phyloP scores from a whole-genome alignment of 345 rosid genomes.

The Conringia planisiliqua region DNA sequence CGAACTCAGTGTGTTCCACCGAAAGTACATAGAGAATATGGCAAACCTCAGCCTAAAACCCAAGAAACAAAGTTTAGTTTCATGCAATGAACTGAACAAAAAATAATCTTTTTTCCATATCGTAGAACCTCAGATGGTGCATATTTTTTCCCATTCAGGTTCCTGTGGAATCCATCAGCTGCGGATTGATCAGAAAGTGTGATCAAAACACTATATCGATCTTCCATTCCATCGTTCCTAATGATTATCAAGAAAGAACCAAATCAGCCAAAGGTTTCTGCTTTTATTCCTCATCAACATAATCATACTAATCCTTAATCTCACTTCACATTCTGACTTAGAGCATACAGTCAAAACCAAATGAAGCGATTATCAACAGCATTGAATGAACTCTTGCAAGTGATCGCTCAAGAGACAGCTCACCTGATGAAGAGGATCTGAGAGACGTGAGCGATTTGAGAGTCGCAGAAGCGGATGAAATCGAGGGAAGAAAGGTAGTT shows the following conservation, averaged over 20 bases:
- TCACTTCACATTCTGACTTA: not conserved
- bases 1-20: conserved; percentile 66
- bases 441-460: conserved; percentile 42
- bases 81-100: not conserved
- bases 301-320: not conserved
- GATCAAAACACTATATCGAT: conserved; percentile 76
- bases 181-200: conserved; percentile 51
- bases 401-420: not conserved
- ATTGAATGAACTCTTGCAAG: not conserved
- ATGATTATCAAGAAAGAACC: not conserved
- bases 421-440: conserved; percentile 72
- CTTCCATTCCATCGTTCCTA: conserved; percentile 93
- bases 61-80: not conserved
- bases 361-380: not conserved
- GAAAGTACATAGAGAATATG: conserved; percentile 61
- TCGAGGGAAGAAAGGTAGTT: conserved; percentile 72
- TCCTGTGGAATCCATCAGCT: conserved; percentile 58
- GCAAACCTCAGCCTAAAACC: conserved; percentile 75
- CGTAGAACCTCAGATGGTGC: conserved; percentile 72
- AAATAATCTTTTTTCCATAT: not conserved
- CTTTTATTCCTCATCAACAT: not conserved
- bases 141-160: conserved; percentile 64
- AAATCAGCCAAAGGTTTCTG: not conserved
- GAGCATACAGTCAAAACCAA: not conserved
- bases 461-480: conserved; percentile 65